Percentiles rank a stretch among this genome's conserved stretches.
These are phyloP conservation scores for Leccinellum albellum DNA, from an alignment of 768 basidiomycete species.

Conservation along the genomic window DNA sequence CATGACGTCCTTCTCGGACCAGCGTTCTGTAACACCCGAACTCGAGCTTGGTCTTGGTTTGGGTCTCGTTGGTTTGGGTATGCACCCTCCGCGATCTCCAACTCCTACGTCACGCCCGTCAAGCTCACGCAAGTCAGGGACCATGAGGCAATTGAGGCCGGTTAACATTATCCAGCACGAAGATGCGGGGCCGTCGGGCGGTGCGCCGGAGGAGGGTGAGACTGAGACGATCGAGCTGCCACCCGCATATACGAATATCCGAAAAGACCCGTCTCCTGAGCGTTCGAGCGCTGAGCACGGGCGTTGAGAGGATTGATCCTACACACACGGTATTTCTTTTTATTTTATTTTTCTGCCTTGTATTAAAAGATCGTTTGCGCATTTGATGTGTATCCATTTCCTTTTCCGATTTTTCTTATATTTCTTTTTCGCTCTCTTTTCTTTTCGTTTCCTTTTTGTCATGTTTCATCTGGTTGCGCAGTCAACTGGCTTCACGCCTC, in stretches of 20 bases:
- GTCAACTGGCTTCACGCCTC: not conserved
- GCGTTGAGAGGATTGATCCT: not conserved
- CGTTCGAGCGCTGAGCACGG: not conserved
- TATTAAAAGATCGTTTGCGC: not conserved
- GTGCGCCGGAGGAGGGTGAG: constrained; percentile 28
- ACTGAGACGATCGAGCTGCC: constrained; percentile 79
- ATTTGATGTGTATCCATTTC: not conserved
- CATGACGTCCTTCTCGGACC: constrained; percentile 30
- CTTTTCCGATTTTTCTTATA: not conserved
- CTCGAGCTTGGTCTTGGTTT: constrained; percentile 12
- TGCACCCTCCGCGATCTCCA: constrained; percentile 19
- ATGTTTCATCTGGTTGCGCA: not conserved
- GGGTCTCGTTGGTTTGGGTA: not conserved
- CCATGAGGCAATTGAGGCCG: constrained; percentile 52
- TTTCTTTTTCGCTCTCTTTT: not conserved
- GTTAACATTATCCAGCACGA: constrained; percentile 85
- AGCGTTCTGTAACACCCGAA: constrained; percentile 49
- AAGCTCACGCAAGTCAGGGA: constrained; percentile 36
- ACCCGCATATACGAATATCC: constrained; percentile 74
- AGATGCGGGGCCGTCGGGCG: constrained; percentile 56
- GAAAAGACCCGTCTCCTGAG: constrained; percentile 6
- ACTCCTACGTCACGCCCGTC: constrained; percentile 7
- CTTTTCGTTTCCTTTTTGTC: not conserved
- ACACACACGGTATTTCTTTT: not conserved
- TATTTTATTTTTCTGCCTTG: not conserved